Percentiles rank a stretch among this genome's conserved stretches.
Evolutionary conservation across 768 basidiomycete species (phyloP).

Genomic region (Psilocybe tampanensis): DNA sequence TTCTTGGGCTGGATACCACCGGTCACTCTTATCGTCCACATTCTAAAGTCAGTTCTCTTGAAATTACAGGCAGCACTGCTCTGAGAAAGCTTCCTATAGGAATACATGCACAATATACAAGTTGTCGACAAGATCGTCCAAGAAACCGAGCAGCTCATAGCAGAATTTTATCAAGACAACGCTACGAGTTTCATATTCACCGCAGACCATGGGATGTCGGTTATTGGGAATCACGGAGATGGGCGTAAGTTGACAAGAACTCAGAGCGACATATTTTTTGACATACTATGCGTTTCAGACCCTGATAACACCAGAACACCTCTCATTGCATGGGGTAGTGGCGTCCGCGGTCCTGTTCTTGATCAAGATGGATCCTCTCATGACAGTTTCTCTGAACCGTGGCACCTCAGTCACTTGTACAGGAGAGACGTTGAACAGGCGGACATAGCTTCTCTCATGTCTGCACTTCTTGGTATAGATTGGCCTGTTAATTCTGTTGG

Average conservation of each 20-base stretch:
- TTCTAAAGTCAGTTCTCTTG: constrained; percentile 51
- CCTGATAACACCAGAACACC: constrained; percentile 90
- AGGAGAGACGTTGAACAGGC: constrained; percentile 84
- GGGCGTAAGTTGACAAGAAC: constrained; percentile 57
- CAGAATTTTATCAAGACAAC: constrained; percentile 65
- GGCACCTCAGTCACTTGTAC: constrained; percentile 58
- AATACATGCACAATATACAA: constrained; percentile 85
- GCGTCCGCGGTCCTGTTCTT: constrained; percentile 69
- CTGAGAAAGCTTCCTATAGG: constrained; percentile 37
- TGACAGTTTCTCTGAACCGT: constrained; percentile 68
- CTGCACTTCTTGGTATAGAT: constrained; percentile 66
- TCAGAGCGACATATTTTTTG: too few relatives aligned
- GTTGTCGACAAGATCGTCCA: constrained; percentile 77
- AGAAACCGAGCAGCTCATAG: constrained; percentile 62
- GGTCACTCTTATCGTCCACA: constrained; percentile 87
- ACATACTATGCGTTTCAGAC: constrained; percentile 46
- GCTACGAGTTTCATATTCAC: constrained; percentile 81
- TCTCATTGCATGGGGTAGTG: constrained; percentile 80
- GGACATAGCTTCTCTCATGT: constrained; percentile 79
- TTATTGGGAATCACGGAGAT: constrained; percentile 87
- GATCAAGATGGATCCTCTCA: constrained; percentile 60
- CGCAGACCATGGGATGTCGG: constrained; percentile 91
- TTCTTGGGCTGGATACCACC: constrained; percentile 84
- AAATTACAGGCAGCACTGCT: not conserved
- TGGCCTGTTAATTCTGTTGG: constrained; percentile 88